A percentile compares a stretch with the other conserved stretches of the same genome.
phyloP scores from a whole-genome alignment of 805 yeast genomes.

The Lipomyces sp. region DNA sequence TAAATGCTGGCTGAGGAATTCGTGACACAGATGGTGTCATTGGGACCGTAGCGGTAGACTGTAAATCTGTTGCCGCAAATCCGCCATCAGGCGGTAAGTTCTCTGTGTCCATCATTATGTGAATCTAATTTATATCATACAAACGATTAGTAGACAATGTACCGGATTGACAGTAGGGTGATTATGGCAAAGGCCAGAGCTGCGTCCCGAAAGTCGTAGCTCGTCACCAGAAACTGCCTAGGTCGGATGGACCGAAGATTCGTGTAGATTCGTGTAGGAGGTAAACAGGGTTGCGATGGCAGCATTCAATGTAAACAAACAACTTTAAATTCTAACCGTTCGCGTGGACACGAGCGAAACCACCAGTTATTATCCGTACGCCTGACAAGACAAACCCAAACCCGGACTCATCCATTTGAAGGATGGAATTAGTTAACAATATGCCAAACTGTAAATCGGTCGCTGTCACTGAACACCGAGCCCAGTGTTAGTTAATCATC shows the following conservation, averaged over 20 bases:
- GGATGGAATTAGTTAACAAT: too few relatives aligned
- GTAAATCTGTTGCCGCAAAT: neutral
- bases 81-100: conserved; percentile 9
- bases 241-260: too few relatives aligned
- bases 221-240: too few relatives aligned
- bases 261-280: neutral
- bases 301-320: neutral
- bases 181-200: neutral
- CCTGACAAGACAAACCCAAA: too few relatives aligned
- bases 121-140: neutral
- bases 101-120: conserved; percentile 8
- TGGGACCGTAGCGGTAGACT: conserved; percentile 1
- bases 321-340: neutral
- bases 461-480: too few relatives aligned
- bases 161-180: neutral
- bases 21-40: conserved; percentile 27
- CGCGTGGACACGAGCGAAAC: too few relatives aligned
- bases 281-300: conserved; percentile 1
- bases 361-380: neutral
- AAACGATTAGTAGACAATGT: neutral
- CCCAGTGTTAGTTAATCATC: too few relatives aligned
- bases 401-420: too few relatives aligned
- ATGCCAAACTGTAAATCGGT: too few relatives aligned
- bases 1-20: conserved; percentile 25
- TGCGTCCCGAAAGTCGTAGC: neutral